Conservation (phyloP, 1,284 basidiomycete genomes). For the Tremellales sp. region DNA sequence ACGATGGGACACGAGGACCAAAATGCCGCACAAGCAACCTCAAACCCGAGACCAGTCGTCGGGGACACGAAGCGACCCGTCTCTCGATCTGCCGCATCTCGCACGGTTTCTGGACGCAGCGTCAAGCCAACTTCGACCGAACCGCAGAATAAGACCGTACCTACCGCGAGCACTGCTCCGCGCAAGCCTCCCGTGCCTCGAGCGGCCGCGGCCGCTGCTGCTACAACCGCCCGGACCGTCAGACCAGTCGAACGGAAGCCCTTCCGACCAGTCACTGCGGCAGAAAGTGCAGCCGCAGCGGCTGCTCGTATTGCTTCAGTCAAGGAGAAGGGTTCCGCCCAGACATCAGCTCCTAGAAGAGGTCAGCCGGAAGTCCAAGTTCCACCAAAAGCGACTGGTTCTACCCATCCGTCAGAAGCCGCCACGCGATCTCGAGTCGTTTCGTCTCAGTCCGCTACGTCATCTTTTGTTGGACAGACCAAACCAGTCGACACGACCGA, state of each 20-base stretch:
- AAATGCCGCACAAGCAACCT: too few relatives aligned
- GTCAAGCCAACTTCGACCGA: not conserved
- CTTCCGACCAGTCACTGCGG: slow-evolving; percentile 7
- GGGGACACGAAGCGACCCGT: too few relatives aligned
- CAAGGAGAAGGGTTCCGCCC: not conserved
- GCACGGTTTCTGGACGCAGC: too few relatives aligned
- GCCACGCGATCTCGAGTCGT: not conserved
- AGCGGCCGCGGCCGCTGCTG: slow-evolving; percentile 1
- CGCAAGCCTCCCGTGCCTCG: slow-evolving; percentile 15
- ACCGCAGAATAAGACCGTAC: not conserved
- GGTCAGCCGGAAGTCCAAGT: not conserved
- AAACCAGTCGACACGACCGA: not conserved
- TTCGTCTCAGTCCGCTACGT: not conserved
- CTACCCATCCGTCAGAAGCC: not conserved
- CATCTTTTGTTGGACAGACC: not conserved
- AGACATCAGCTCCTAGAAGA: too few relatives aligned
- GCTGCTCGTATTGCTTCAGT: not conserved
- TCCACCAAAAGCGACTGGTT: not conserved
- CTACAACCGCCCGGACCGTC: slow-evolving; percentile 5
- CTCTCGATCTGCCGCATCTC: too few relatives aligned
- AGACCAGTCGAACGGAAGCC: slow-evolving; percentile 12
- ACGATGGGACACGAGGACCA: too few relatives aligned
- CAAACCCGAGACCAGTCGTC: too few relatives aligned
- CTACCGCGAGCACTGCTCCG: not conserved
- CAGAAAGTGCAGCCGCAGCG: not conserved